A percentile compares a stretch with the other conserved stretches of the same genome.
phyloP scores from a whole-genome alignment of 805 yeast genomes.

The Ogataea thermomethanolica region DNA sequence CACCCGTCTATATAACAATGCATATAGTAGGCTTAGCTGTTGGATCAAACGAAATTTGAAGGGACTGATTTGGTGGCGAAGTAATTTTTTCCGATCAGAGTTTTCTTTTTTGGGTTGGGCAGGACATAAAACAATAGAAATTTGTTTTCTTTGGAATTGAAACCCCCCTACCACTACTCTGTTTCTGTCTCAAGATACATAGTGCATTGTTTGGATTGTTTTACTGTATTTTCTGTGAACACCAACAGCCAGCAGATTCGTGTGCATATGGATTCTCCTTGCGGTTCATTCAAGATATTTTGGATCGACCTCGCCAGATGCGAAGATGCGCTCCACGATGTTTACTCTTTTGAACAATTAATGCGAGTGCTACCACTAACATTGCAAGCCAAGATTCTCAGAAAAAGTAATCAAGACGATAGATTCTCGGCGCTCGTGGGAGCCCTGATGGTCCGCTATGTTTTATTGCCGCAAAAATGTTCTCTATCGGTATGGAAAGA shows the following conservation, averaged over 20 bases:
- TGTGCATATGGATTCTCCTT: background rate
- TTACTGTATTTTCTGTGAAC: background rate
- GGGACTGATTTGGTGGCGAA: background rate
- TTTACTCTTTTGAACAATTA: constrained; percentile 45
- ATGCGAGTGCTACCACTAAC: constrained; percentile 44
- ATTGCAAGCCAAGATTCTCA: constrained; percentile 40
- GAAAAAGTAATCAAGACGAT: constrained; percentile 35
- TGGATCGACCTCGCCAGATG: constrained; percentile 5
- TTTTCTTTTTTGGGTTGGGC: background rate
- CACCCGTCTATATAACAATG: background rate
- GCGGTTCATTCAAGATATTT: constrained; percentile 1
- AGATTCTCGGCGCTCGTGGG: constrained; percentile 41
- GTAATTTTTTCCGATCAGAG: background rate
- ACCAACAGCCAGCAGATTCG: no score
- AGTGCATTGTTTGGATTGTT: background rate
- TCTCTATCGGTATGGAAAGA: constrained; percentile 10
- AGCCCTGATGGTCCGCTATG: constrained; percentile 42
- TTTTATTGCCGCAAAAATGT: constrained; percentile 35
- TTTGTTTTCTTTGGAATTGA: background rate
- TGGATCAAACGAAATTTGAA: background rate
- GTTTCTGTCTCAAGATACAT: background rate
- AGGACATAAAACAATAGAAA: background rate
- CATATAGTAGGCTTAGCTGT: background rate
- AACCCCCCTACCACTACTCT: background rate
- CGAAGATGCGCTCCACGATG: constrained; percentile 21